Evolutionary conservation across 1,284 basidiomycete genomes (phyloP).

Genomic region (Ceratobasidium sp.): DNA sequence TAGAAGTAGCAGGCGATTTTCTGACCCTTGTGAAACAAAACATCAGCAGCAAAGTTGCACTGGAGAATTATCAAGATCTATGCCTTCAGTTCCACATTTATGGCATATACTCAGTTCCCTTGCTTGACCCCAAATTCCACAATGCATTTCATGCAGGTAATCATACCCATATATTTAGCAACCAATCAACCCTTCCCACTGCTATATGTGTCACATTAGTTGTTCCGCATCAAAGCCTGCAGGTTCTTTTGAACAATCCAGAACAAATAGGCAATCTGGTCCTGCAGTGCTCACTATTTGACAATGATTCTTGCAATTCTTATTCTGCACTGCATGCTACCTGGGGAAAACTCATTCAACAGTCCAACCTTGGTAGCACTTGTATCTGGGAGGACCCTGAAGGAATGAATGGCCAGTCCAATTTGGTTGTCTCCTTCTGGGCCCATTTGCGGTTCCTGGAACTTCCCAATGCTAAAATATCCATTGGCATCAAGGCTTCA

Average conservation of each 20-base stretch:
- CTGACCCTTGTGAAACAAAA: neutral
- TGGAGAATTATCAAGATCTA: neutral
- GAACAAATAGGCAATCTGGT: neutral
- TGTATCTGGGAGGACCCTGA: neutral
- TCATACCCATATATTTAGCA: neutral
- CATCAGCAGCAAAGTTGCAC: neutral
- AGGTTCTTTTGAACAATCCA: neutral
- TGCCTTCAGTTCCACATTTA: constrained; percentile 13
- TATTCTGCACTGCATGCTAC: neutral
- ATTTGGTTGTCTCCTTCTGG: constrained; percentile 23
- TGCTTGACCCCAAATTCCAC: neutral
- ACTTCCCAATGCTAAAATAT: neutral
- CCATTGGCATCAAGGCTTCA: neutral
- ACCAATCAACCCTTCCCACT: neutral
- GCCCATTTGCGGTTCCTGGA: neutral
- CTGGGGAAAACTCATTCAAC: neutral
- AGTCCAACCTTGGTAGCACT: neutral
- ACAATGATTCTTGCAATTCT: neutral
- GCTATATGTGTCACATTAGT: constrained; percentile 11
- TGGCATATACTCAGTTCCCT: neutral
- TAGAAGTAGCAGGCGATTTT: neutral
- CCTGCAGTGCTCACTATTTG: neutral
- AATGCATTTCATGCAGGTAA: neutral
- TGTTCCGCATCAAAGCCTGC: neutral
- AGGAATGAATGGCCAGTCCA: constrained; percentile 2